Conservation (phyloP, 2,329 filamentous ascomycete species). For the Verruconis gallopava region DNA sequence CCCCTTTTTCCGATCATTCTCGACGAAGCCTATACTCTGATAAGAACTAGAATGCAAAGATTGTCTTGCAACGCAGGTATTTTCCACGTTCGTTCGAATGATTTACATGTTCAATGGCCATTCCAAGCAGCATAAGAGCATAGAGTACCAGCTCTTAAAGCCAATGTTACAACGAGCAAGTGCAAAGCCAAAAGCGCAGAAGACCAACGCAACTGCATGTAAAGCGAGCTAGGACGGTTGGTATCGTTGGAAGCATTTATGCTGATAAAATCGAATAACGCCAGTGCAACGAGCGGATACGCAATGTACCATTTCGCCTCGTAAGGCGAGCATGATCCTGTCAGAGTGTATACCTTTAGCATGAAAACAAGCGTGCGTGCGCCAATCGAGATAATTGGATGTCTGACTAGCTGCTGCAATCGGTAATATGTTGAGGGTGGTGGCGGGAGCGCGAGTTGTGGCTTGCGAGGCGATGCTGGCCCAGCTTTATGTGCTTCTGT, state of each 20-base stretch:
- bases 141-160: background rate
- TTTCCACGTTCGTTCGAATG: too few relatives aligned
- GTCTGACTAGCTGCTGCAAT: background rate
- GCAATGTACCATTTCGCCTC: constrained; percentile 4
- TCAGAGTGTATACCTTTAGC: constrained; percentile 7
- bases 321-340: constrained; percentile 7
- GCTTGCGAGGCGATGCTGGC: background rate
- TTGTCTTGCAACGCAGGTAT: too few relatives aligned
- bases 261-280: constrained; percentile 9
- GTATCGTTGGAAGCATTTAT: too few relatives aligned
- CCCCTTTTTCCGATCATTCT: too few relatives aligned
- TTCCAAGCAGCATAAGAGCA: too few relatives aligned
- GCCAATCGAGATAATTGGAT: background rate
- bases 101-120: too few relatives aligned
- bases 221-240: background rate
- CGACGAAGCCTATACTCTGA: too few relatives aligned
- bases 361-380: constrained; percentile 4
- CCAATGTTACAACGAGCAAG: background rate
- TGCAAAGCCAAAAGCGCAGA: background rate
- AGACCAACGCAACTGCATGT: background rate
- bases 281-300: constrained; percentile 9
- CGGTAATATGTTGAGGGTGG: constrained; percentile 16
- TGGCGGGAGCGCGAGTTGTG: constrained; percentile 20
- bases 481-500: background rate
- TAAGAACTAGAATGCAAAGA: too few relatives aligned